Base-by-base conservation (phyloP, 768 basidiomycete species). In the Crucibulum laeve region DNA sequence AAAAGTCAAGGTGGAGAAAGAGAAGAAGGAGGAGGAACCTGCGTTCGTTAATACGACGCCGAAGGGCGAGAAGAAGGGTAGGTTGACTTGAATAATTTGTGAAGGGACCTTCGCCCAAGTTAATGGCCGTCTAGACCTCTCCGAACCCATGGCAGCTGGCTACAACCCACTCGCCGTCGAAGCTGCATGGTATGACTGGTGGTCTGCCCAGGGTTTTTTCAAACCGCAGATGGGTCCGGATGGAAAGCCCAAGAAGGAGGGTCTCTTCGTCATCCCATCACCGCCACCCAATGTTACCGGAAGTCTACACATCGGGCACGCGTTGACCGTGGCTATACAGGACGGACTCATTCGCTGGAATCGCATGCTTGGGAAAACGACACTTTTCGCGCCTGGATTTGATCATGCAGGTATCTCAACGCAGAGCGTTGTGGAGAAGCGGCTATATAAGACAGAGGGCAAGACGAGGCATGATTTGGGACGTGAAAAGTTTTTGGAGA, bases 341-440 rank as follows among this genome's bases (percentile, higher is more conserved):
- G 96, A 99, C 59, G 67, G 80, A 1, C 65, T 99, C 49, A 71
- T 93, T 38, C 80, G 96, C 58, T 99, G 95, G 91, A 91, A 93
- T 61, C 91, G 95, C 25, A 99, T 98, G 96, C 68, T 87, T 30
- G 95, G 95, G 1, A 89, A 84, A 65, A 91, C 90, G 7, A 86
- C 88, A 0, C 71, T 98, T 0, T 98, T 87, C 57, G 79, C 84
- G 2, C 96, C 96, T 0, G 96, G 96, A 13, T 99, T 94, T 57
- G 96, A 99, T 64, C 96, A 99, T 55, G 96, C 96, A 0, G 94
- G 95, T 45, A 98, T 99, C 48, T 94, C 94, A 0, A 98, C 96
- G 0, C 96, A 99, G 64, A 90, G 90, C 35, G 95, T 99, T 13
- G 95, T 98, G 1, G 96, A 98, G 62, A 92, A 91, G 62, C 77